Percentiles rank a stretch among this genome's conserved stretches.
phyloP scores from a whole-genome alignment of 352 stramenopile genomes.

The Pythium dissotocum region DNA sequence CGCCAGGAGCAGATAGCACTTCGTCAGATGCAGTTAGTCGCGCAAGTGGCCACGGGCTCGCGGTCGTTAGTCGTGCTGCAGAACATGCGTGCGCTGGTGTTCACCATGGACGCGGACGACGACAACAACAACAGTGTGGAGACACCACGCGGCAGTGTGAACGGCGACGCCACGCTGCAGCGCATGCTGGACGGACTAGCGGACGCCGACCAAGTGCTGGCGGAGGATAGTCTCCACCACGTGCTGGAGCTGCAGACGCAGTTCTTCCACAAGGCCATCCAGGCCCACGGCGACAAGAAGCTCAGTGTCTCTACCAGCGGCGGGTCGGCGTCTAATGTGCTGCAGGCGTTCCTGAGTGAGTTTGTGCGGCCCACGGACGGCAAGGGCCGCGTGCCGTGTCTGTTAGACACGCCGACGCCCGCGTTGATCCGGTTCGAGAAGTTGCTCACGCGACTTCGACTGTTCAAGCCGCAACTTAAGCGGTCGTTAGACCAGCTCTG shows the following conservation, averaged over 20 bases:
- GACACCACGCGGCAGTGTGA: slow-evolving; percentile 26
- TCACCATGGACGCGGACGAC: slow-evolving; percentile 32
- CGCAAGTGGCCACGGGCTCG: slow-evolving; percentile 60
- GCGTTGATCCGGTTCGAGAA: slow-evolving; percentile 72
- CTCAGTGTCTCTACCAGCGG: slow-evolving; percentile 13
- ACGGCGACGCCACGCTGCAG: slow-evolving; percentile 40
- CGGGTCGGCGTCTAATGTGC: slow-evolving; percentile 18
- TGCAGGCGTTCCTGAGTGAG: slow-evolving; percentile 46
- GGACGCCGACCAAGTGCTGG: slow-evolving; percentile 56
- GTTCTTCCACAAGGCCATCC: slow-evolving; percentile 54
- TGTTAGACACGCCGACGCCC: slow-evolving; percentile 43
- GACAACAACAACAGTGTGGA: slow-evolving; percentile 7
- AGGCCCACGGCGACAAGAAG: slow-evolving; percentile 54
- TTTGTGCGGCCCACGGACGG: slow-evolving; percentile 23
- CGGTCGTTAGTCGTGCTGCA: slow-evolving; percentile 56
- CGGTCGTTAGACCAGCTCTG: slow-evolving; percentile 64
- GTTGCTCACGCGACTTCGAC: slow-evolving; percentile 53
- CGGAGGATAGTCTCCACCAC: slow-evolving; percentile 60
- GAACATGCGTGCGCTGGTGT: slow-evolving; percentile 43
- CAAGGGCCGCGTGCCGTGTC: slow-evolving; percentile 31
- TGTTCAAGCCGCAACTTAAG: slow-evolving; percentile 65
- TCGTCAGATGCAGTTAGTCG: slow-evolving; percentile 70
- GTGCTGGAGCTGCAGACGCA: slow-evolving; percentile 57
- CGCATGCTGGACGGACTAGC: slow-evolving; percentile 45
- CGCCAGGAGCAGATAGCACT: slow-evolving; percentile 58